These are phyloP conservation scores for Exserohilum turcica DNA, from an alignment of 2,329 filamentous ascomycete genomes.

Conservation along the genomic window DNA sequence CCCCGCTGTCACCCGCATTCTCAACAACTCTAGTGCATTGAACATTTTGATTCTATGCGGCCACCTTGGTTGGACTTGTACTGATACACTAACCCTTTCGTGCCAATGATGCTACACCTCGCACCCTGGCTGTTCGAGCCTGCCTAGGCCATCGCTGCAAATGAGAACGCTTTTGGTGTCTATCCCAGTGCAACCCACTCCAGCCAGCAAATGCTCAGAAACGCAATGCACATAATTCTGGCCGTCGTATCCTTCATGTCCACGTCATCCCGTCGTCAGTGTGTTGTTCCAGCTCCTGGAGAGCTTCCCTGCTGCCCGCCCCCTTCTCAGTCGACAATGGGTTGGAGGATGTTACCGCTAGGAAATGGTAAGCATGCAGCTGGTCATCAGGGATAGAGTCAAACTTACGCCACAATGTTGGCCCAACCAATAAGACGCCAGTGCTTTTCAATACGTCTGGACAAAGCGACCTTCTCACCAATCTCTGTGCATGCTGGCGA, in stretches of 20 bases:
- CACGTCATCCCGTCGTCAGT: constrained; percentile 23
- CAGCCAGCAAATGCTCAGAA: constrained; percentile 41
- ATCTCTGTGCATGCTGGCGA: constrained; percentile 95
- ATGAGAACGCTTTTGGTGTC: constrained; percentile 28
- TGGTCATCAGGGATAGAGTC: constrained; percentile 1
- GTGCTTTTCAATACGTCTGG: constrained; percentile 97
- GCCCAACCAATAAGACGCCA: constrained; percentile 66
- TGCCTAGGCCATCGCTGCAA: constrained; percentile 23
- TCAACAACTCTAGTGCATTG: constrained; percentile 20
- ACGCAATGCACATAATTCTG: constrained; percentile 31
- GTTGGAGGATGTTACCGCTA: constrained; percentile 48
- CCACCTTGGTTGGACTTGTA: constrained; percentile 24
- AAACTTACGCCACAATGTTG: constrained; percentile 51
- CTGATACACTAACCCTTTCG: constrained; percentile 21
- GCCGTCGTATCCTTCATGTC: constrained; percentile 21
- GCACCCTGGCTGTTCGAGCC: constrained; percentile 19
- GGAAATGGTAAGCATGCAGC: constrained; percentile 21
- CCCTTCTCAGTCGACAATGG: constrained; percentile 35
- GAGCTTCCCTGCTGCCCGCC: constrained; percentile 4
- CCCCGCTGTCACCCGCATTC: constrained; percentile 20
- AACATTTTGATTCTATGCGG: constrained; percentile 32
- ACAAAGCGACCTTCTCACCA: constrained; percentile 96
- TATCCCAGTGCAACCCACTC: constrained; percentile 36
- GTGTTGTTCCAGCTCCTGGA: constrained; percentile 12
- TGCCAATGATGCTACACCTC: constrained; percentile 20